phyloP scores from a whole-genome alignment of 306 rosid genomes.

The Betula pendula region DNA sequence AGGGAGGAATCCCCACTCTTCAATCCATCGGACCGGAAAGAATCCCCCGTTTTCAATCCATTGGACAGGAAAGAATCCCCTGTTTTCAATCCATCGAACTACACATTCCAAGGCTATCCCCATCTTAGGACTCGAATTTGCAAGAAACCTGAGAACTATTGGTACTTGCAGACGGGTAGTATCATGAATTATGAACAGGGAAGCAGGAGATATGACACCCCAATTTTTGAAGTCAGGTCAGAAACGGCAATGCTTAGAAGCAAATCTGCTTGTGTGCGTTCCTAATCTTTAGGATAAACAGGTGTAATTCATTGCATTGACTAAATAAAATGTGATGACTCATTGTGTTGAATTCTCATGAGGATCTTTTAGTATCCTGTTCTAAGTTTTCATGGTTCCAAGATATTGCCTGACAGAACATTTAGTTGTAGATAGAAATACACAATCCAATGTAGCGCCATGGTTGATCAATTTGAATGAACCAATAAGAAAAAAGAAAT shows the following conservation, averaged over 20 bases:
- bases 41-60: no score
- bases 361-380: no score
- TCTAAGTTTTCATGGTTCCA: no score
- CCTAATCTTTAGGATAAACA: conserved; percentile 21
- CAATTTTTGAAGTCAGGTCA: conserved; percentile 63
- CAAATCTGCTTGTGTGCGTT: conserved; percentile 56
- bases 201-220: conserved; percentile 43
- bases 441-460: not conserved
- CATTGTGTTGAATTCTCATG: not conserved
- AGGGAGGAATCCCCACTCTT: conserved; percentile 47
- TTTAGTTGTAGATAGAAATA: no score
- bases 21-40: conserved; percentile 24
- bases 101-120: conserved; percentile 62
- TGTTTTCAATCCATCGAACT: conserved; percentile 74
- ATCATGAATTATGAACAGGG: conserved; percentile 32
- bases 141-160: conserved; percentile 39
- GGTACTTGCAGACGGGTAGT: conserved; percentile 49
- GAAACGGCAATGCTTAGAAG: conserved; percentile 40
- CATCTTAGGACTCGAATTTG: conserved; percentile 47
- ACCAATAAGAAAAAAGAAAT: not conserved
- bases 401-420: no score
- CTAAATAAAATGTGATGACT: conserved; percentile 5
- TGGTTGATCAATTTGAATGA: conserved; percentile 1
- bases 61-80: conserved; percentile 75
- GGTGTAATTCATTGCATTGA: conserved; percentile 8